These are phyloP conservation scores for Aureoboletus auriporus DNA, from an alignment of 768 basidiomycete species.

Conservation along the genomic window DNA sequence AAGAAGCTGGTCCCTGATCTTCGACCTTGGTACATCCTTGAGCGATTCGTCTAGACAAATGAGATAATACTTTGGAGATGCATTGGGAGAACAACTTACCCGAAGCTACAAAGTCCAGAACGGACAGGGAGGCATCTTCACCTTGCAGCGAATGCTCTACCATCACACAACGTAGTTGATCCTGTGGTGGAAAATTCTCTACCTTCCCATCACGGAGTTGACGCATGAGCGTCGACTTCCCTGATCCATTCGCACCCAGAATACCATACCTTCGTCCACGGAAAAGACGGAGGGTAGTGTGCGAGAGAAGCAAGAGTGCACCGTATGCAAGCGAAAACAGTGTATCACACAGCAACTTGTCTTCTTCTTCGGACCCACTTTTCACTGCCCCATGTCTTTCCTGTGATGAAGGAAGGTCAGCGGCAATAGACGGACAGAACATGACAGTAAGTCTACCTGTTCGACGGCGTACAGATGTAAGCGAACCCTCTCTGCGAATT, in stretches of 20 bases:
- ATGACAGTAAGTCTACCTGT: constrained; percentile 39
- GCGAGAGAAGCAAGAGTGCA: constrained; percentile 88
- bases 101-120: constrained; percentile 87
- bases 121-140: constrained; percentile 77
- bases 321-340: constrained; percentile 96
- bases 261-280: constrained; percentile 94
- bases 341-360: constrained; percentile 86
- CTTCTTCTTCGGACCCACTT: constrained; percentile 57
- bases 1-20: constrained; percentile 73
- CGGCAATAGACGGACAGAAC: neutral
- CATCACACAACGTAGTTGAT: constrained; percentile 87
- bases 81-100: constrained; percentile 41
- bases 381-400: constrained; percentile 50
- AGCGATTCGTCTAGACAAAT: constrained; percentile 61
- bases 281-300: constrained; percentile 84
- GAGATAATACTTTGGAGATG: neutral
- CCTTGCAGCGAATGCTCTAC: constrained; percentile 96
- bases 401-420: constrained; percentile 29
- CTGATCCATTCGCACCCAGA: constrained; percentile 92
- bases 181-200: constrained; percentile 91
- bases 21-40: constrained; percentile 53
- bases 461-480: constrained; percentile 76
- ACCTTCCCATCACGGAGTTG: constrained; percentile 93
- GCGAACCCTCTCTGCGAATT: constrained; percentile 62
- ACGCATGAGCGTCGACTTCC: constrained; percentile 94